Conservation (phyloP, 352 stramenopile species). For the Globisporangium nunn region DNA sequence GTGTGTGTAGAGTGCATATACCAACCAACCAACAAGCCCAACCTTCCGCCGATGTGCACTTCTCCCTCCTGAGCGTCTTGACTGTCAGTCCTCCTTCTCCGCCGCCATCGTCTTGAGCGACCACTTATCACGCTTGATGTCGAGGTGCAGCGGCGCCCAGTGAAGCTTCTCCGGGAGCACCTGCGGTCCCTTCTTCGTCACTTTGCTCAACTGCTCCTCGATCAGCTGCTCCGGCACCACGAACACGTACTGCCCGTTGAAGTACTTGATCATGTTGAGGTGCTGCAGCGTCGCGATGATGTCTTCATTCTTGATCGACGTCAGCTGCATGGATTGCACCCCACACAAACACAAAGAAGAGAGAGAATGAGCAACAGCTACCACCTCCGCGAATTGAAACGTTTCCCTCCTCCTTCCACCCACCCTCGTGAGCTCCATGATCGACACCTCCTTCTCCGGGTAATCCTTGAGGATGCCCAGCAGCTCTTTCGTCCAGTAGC, state of each 20-base stretch:
- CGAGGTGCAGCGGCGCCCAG: conserved; percentile 73
- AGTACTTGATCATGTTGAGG: conserved; percentile 98
- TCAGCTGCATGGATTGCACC: conserved; percentile 28
- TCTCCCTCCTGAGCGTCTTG: conserved; percentile 19
- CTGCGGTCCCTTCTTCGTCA: conserved; percentile 70
- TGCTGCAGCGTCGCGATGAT: conserved; percentile 97
- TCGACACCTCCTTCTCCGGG: conserved; percentile 79
- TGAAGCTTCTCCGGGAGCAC: conserved; percentile 74
- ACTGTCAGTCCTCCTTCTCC: conserved; percentile 20
- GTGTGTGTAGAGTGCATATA: background rate
- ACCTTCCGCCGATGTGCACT: background rate
- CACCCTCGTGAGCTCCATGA: conserved; percentile 94
- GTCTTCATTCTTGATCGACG: conserved; percentile 95
- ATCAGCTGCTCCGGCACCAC: conserved; percentile 92
- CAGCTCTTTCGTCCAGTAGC: conserved; percentile 98
- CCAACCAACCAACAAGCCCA: background rate
- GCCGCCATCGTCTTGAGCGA: conserved; percentile 57
- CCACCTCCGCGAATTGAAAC: too few relatives aligned
- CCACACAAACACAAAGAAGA: background rate
- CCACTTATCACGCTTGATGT: conserved; percentile 83
- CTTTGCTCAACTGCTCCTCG: conserved; percentile 72
- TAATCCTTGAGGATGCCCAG: conserved; percentile 87
- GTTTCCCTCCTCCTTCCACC: conserved; percentile 25
- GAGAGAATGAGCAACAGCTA: too few relatives aligned
- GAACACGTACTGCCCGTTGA: conserved; percentile 98